Evolutionary conservation across 2,329 filamentous ascomycete genomes (phyloP).

Genomic region (Sclerotinia subarctica): DNA sequence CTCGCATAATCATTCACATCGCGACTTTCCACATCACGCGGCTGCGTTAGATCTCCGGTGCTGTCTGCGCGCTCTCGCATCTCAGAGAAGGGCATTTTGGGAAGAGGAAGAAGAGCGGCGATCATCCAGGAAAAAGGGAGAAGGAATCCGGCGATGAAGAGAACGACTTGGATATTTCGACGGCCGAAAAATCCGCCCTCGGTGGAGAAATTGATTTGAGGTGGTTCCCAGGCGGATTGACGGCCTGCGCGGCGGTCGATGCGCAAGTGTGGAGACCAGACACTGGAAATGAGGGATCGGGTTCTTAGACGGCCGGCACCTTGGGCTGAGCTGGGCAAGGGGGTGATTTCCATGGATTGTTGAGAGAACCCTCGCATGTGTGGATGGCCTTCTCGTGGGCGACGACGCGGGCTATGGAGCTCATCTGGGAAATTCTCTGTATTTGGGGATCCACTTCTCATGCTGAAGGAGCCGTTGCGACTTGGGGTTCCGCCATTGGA

Average conservation of each 20-base stretch:
- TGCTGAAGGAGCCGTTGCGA: constrained; percentile 43
- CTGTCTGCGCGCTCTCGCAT: constrained; percentile 48
- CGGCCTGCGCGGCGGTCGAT: constrained; percentile 58
- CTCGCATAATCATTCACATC: constrained; percentile 31
- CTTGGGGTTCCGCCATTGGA: constrained; percentile 41
- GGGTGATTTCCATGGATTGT: constrained; percentile 47
- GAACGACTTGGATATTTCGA: constrained; percentile 69
- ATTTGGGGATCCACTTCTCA: constrained; percentile 48
- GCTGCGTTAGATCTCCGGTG: constrained; percentile 30
- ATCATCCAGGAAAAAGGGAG: constrained; percentile 81
- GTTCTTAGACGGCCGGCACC: constrained; percentile 32
- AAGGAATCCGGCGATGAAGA: constrained; percentile 75
- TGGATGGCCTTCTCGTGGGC: constrained; percentile 42
- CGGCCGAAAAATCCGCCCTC: constrained; percentile 60
- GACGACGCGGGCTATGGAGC: constrained; percentile 47
- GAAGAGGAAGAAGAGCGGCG: constrained; percentile 70
- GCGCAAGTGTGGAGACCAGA: constrained; percentile 72
- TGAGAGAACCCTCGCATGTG: constrained; percentile 26
- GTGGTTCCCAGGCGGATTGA: constrained; percentile 68
- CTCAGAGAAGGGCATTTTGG: constrained; percentile 51
- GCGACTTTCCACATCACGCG: background rate
- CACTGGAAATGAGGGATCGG: constrained; percentile 56
- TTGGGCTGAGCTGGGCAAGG: constrained; percentile 31
- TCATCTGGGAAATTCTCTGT: constrained; percentile 47
- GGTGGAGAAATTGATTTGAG: constrained; percentile 62